Evolutionary conservation across 192 early-diverging fungal species (phyloP).

Genomic region (Umbelopsis sp.): DNA sequence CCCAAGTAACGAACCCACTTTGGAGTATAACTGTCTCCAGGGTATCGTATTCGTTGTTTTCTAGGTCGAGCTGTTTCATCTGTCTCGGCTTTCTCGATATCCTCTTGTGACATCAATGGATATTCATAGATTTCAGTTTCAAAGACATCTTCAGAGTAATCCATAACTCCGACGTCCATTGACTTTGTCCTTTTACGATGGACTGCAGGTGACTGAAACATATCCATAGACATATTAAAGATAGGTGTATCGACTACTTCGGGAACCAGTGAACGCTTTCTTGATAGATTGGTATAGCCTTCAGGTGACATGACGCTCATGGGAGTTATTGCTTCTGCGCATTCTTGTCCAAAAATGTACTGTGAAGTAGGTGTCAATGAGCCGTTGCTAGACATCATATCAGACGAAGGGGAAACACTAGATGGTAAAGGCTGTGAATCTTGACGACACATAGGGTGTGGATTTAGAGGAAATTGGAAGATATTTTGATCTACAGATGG

Average conservation of each 20-base stretch:
- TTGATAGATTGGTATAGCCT: neutral
- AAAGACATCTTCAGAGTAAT: neutral
- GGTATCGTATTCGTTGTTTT: constrained; percentile 69
- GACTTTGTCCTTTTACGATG: constrained; percentile 18
- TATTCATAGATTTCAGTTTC: constrained; percentile 16
- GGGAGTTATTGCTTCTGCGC: neutral
- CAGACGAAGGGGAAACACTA: constrained; percentile 6
- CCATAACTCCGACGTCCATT: constrained; percentile 3
- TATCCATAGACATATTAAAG: neutral
- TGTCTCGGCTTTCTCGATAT: constrained; percentile 45
- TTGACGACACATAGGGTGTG: neutral
- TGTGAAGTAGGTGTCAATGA: neutral
- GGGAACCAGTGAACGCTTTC: neutral
- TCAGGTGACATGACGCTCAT: neutral
- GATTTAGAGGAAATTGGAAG: constrained; percentile 3
- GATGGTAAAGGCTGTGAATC: neutral
- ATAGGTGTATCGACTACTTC: constrained; percentile 1
- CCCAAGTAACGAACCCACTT: constrained; percentile 78
- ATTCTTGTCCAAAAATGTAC: neutral
- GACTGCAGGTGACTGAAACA: constrained; percentile 6
- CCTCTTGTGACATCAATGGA: constrained; percentile 31
- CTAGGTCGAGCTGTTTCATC: constrained; percentile 57
- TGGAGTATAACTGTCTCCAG: constrained; percentile 79
- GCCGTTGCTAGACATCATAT: neutral
- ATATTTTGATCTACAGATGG: neutral